Evolutionary conservation across 2,329 filamentous ascomycete genomes (phyloP).

Genomic region (Blastomyces silverae): DNA sequence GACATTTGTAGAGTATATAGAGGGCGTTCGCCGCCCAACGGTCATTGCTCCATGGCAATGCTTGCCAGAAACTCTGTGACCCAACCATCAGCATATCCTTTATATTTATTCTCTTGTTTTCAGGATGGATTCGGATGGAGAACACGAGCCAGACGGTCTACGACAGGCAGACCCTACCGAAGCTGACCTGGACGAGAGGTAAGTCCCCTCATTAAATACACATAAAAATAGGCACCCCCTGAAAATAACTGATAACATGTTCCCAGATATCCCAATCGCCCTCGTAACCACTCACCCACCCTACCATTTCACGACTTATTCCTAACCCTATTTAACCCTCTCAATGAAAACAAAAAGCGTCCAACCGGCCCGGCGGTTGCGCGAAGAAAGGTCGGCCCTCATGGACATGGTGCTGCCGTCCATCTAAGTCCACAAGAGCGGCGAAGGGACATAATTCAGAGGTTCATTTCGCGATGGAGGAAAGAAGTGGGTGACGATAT

Average conservation of each 20-base stretch:
- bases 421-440: conserved; percentile 66
- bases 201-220: conserved; percentile 10
- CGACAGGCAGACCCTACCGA: conserved; percentile 26
- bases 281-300: conserved; percentile 71
- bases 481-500: conserved; percentile 85
- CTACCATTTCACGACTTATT: conserved; percentile 76
- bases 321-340: conserved; percentile 70
- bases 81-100: not conserved
- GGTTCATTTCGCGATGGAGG: conserved; percentile 82
- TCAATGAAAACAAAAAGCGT: conserved; percentile 69
- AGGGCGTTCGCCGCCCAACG: not conserved
- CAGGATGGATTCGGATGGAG: conserved; percentile 7
- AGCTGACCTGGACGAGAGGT: conserved; percentile 48
- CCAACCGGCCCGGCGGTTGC: conserved; percentile 50
- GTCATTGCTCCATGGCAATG: not conserved
- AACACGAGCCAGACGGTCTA: not conserved
- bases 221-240: not conserved
- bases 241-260: not conserved
- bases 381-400: conserved; percentile 54
- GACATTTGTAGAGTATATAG: not conserved
- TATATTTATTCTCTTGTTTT: not conserved
- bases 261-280: conserved; percentile 68
- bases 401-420: conserved; percentile 41
- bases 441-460: conserved; percentile 70
- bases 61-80: not conserved